Conservation (phyloP, 768 basidiomycete species). For the Amanita inopinata region DNA sequence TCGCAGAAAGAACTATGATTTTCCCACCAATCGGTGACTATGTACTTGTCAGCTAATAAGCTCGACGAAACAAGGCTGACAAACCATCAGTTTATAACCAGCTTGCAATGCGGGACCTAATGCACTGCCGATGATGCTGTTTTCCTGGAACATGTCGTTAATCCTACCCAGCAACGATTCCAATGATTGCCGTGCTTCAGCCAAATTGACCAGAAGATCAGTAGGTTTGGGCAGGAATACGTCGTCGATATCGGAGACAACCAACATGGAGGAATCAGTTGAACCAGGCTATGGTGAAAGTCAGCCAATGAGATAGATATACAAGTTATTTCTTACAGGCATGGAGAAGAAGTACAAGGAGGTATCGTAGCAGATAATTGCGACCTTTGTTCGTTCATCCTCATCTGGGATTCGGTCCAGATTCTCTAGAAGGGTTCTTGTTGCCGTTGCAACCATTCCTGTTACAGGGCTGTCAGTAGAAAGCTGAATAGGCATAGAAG, state of each 20-base stretch:
- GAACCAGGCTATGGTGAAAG: constrained; percentile 41
- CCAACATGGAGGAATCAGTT: constrained; percentile 86
- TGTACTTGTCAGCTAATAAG: not conserved
- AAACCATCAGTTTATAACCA: constrained; percentile 89
- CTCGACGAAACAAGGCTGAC: constrained; percentile 6
- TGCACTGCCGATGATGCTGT: constrained; percentile 85
- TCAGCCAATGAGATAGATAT: not conserved
- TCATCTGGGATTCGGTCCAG: constrained; percentile 94
- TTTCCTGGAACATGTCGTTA: constrained; percentile 98
- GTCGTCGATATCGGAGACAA: constrained; percentile 94
- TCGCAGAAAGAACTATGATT: constrained; percentile 78
- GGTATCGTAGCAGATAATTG: constrained; percentile 85
- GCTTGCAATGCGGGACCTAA: constrained; percentile 92
- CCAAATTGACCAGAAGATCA: constrained; percentile 91
- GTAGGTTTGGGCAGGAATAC: constrained; percentile 96
- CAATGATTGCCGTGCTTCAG: constrained; percentile 70
- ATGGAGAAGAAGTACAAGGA: constrained; percentile 97
- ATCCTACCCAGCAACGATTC: constrained; percentile 77
- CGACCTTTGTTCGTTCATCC: constrained; percentile 85
- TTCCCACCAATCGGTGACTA: constrained; percentile 92
- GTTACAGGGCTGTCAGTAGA: not conserved
- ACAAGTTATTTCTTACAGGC: constrained; percentile 41
- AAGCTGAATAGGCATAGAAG: not conserved
- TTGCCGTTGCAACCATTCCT: constrained; percentile 99
- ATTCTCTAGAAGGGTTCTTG: constrained; percentile 91